Evolutionary conservation across 441 rosid species (phyloP).

Genomic region (Viola pubescens): DNA sequence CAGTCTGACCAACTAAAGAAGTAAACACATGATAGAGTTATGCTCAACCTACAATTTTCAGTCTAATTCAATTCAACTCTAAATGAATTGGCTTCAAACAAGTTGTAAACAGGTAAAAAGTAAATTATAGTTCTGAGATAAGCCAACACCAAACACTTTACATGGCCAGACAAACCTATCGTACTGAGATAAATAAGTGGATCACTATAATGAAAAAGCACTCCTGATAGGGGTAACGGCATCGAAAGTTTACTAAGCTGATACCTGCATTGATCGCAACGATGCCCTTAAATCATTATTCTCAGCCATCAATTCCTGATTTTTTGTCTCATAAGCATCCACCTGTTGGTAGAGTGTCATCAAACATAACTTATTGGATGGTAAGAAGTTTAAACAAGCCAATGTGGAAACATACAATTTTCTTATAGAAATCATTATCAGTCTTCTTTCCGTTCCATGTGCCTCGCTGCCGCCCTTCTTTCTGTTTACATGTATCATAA

Average conservation of each 20-base stretch:
- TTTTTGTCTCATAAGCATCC: conserved; percentile 93
- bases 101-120: no score
- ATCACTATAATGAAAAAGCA: neutral
- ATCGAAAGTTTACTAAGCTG: neutral
- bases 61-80: no score
- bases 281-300: conserved; percentile 84
- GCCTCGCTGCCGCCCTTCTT: conserved; percentile 98
- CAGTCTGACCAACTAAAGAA: no score
- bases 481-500: conserved; percentile 34
- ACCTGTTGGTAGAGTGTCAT: conserved; percentile 42
- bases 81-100: no score
- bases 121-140: no score
- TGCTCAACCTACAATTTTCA: no score
- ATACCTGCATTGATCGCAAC: conserved; percentile 92
- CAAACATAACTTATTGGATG: conserved; percentile 12
- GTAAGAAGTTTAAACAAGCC: conserved; percentile 9
- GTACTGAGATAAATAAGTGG: neutral
- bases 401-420: conserved; percentile 51
- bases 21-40: no score
- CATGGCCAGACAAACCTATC: no score
- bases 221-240: neutral
- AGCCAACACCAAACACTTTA: no score
- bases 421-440: conserved; percentile 90
- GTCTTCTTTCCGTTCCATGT: conserved; percentile 99
- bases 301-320: conserved; percentile 90